Conservation (phyloP, 345 rosid species). For the Camelina laxa region DNA sequence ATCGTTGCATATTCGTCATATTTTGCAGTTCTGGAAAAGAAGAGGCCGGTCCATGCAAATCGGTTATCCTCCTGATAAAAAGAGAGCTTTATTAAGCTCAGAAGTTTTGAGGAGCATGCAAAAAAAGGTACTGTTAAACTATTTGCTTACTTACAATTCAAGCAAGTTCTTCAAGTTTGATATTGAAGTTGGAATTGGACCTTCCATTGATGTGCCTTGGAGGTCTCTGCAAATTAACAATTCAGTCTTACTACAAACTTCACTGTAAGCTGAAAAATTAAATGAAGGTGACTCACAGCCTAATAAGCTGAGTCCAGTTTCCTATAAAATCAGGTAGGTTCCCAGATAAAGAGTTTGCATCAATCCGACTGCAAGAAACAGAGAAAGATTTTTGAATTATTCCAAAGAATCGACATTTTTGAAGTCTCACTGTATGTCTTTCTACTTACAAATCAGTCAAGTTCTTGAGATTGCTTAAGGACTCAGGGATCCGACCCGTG, state of each 20-base stretch:
- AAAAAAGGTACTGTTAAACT: not conserved
- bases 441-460: conserved; percentile 75
- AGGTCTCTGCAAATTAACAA: conserved; percentile 53
- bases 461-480: conserved; percentile 64
- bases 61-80: conserved; percentile 65
- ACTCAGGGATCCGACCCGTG: conserved; percentile 70
- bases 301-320: conserved; percentile 67
- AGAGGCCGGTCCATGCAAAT: conserved; percentile 59
- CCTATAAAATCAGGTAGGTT: conserved; percentile 82
- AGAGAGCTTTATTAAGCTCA: conserved; percentile 34
- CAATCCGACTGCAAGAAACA: conserved; percentile 63
- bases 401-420: not conserved
- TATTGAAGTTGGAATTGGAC: conserved; percentile 75
- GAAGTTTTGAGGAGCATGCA: not conserved
- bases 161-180: conserved; percentile 57
- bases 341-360: conserved; percentile 75
- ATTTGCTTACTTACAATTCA: conserved; percentile 69
- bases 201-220: conserved; percentile 84
- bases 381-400: not conserved
- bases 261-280: not conserved
- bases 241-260: not conserved
- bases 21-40: conserved; percentile 57
- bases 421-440: not conserved
- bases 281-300: conserved; percentile 57
- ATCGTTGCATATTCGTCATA: conserved; percentile 19